phyloP scores from a whole-genome alignment of 140 eudicot species.

The Erigeron philadelphicus region DNA sequence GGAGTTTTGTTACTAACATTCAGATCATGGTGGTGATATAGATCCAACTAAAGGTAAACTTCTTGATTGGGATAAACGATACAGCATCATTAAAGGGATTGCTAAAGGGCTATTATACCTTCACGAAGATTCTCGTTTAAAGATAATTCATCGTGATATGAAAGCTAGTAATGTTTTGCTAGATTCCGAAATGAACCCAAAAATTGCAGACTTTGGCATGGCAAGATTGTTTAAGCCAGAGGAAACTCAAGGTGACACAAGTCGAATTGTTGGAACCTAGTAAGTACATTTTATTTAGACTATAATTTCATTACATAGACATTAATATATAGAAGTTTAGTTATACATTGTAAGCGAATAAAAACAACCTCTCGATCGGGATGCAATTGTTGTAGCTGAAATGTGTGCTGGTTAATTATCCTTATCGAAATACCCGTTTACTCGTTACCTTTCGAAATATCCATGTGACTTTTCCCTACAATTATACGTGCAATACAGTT shows the following conservation, averaged over 20 bases:
- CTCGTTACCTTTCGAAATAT: neutral
- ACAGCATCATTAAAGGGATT: too few species aligned
- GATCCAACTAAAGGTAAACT: neutral
- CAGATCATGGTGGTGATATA: neutral
- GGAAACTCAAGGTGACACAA: too few species aligned
- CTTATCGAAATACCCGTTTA: neutral
- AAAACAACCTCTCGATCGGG: neutral
- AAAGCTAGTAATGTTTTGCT: too few species aligned
- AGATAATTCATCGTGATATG: too few species aligned
- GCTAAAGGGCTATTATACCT: too few species aligned
- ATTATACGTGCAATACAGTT: neutral
- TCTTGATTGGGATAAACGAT: too few species aligned
- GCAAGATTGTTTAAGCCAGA: too few species aligned
- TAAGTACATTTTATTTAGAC: neutral
- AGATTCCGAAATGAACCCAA: too few species aligned
- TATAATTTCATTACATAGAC: neutral
- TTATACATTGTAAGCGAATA: neutral
- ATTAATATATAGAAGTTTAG: neutral
- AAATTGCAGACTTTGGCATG: too few species aligned
- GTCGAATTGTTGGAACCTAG: too few species aligned
- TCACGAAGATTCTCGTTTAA: too few species aligned
- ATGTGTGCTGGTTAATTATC: neutral
- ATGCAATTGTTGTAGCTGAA: neutral
- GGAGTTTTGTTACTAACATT: neutral
- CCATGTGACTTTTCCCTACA: neutral